phyloP scores from a whole-genome alignment of 2,329 filamentous ascomycete species.

The Neonectria coccinea region DNA sequence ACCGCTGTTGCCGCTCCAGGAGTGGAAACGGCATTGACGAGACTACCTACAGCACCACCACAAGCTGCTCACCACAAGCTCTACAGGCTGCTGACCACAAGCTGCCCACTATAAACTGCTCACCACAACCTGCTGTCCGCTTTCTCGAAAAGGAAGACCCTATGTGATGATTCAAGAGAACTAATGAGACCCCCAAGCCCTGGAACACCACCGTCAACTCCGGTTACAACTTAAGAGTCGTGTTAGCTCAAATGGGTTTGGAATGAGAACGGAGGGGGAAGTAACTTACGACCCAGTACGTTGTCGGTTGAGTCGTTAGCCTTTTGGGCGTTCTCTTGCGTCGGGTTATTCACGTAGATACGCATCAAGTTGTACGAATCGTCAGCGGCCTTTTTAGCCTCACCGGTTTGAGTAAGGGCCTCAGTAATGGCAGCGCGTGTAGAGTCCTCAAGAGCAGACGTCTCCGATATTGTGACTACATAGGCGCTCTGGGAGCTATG shows the following conservation, averaged over 20 bases:
- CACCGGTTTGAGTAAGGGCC: slow-evolving; percentile 3
- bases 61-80: no score
- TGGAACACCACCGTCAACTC: slow-evolving; percentile 5
- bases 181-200: slow-evolving; percentile 11
- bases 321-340: slow-evolving; percentile 17
- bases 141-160: no score
- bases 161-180: not conserved
- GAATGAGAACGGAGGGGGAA: not conserved
- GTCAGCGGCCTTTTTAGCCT: slow-evolving; percentile 8
- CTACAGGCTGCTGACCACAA: no score
- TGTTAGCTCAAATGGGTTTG: not conserved
- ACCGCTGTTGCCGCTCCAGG: slow-evolving; percentile 13
- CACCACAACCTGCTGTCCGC: no score
- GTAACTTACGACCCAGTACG: slow-evolving; percentile 4
- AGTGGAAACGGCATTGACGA: slow-evolving; percentile 11
- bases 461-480: not conserved
- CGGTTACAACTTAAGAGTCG: not conserved
- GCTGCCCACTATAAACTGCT: no score
- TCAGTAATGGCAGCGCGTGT: not conserved
- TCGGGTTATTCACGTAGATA: slow-evolving; percentile 5
- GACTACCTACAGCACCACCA: slow-evolving; percentile 1
- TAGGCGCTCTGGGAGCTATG: slow-evolving; percentile 1
- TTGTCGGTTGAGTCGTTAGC: slow-evolving; percentile 13
- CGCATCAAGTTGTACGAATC: slow-evolving; percentile 10
- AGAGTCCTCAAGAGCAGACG: not conserved